A percentile compares a stretch with the other conserved stretches of the same genome.
Conservation (phyloP, 169 alveolate species). For the Eimeria maxima region DNA sequence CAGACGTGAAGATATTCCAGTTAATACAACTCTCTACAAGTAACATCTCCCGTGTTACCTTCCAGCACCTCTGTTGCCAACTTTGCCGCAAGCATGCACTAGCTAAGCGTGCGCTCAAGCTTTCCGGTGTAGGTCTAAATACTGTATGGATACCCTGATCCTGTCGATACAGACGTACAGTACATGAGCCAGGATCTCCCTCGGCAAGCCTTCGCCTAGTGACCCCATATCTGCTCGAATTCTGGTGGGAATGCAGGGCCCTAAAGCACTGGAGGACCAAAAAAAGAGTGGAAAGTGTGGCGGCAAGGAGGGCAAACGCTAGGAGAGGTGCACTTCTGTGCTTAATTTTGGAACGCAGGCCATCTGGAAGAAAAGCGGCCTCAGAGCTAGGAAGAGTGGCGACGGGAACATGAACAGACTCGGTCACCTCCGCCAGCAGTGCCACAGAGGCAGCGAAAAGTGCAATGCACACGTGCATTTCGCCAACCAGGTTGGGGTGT, state of each 20-base stretch:
- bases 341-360: neutral
- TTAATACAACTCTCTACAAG: no score
- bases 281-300: neutral
- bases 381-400: neutral
- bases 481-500: neutral
- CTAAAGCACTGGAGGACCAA: neutral
- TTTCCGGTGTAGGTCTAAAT: neutral
- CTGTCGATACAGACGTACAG: neutral
- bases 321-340: neutral
- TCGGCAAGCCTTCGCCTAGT: neutral
- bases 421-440: neutral
- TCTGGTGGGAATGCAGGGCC: neutral
- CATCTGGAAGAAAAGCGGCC: neutral
- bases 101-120: neutral
- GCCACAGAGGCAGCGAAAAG: conserved; percentile 19
- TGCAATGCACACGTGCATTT: neutral
- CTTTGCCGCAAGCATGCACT: neutral
- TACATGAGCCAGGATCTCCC: neutral
- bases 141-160: neutral
- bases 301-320: neutral
- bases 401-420: neutral
- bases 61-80: neutral
- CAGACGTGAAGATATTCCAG: neutral
- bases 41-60: neutral
- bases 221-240: neutral